phyloP scores from a whole-genome alignment of 2,329 filamentous ascomycete genomes.

The Pseudocercospora crystallina region DNA sequence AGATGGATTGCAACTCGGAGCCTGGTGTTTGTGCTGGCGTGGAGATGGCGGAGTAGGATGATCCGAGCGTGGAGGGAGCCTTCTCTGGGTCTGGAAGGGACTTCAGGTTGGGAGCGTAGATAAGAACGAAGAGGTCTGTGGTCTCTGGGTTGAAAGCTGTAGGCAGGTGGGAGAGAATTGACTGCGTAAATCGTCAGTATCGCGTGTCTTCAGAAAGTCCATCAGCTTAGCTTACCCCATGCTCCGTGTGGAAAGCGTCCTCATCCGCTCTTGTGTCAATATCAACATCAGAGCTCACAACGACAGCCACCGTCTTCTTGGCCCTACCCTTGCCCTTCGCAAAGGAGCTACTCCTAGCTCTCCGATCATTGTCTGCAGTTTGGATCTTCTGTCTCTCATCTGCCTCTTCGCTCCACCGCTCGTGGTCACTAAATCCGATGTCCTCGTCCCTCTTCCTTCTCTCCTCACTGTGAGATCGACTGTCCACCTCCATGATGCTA shows the following conservation, averaged over 20 bases:
- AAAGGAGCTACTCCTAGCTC: constrained; percentile 13
- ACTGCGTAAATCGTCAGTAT: constrained; percentile 39
- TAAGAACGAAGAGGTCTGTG: constrained; percentile 80
- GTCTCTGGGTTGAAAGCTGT: constrained; percentile 70
- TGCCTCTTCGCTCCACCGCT: constrained; percentile 89
- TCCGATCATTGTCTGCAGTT: constrained; percentile 27
- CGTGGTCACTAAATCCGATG: constrained; percentile 63
- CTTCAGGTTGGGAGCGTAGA: constrained; percentile 77
- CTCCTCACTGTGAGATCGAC: constrained; percentile 59
- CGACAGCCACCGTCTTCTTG: constrained; percentile 77
- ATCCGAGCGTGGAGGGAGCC: constrained; percentile 65
- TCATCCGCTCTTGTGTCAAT: constrained; percentile 58
- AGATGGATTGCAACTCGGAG: constrained; percentile 53
- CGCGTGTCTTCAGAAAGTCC: background rate
- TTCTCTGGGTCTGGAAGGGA: constrained; percentile 35
- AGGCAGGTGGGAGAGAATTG: constrained; percentile 83
- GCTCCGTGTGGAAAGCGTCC: constrained; percentile 63
- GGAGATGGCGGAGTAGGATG: constrained; percentile 85
- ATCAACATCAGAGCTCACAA: constrained; percentile 76
- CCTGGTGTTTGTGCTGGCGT: constrained; percentile 62
- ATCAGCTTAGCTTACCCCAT: constrained; percentile 65
- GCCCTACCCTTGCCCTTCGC: constrained; percentile 30
- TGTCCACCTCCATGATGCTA: constrained; percentile 81
- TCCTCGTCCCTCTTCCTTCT: constrained; percentile 25
- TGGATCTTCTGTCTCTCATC: constrained; percentile 55